Evolutionary conservation across 345 rosid species (phyloP).

Genomic region (Salix arbutifolia): DNA sequence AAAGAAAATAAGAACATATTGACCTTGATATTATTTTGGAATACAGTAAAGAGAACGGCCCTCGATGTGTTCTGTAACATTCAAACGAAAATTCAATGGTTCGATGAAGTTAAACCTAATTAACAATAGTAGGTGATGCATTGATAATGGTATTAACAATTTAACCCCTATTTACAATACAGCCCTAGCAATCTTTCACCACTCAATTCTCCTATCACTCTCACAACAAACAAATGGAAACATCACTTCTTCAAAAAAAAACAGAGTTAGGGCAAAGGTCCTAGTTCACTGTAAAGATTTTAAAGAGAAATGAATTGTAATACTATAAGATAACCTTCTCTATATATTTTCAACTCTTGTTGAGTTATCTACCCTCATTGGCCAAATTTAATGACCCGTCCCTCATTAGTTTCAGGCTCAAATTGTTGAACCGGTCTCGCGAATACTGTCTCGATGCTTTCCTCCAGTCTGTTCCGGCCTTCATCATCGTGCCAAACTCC

Average conservation of each 20-base stretch:
- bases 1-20: background rate
- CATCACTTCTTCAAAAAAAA: constrained; percentile 2
- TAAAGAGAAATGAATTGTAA: background rate
- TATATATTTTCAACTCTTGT: background rate
- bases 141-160: background rate
- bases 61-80: background rate
- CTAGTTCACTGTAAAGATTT: constrained; percentile 11
- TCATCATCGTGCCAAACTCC: constrained; percentile 33
- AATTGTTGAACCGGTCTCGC: constrained; percentile 24
- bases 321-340: background rate
- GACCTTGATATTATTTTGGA: background rate
- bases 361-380: constrained; percentile 28
- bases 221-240: constrained; percentile 13
- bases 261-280: constrained; percentile 8
- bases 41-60: background rate
- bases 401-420: constrained; percentile 28
- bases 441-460: constrained; percentile 36
- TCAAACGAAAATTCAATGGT: background rate
- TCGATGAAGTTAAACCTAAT: background rate
- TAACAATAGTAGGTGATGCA: background rate
- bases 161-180: background rate
- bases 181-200: constrained; percentile 1
- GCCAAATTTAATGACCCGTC: constrained; percentile 28
- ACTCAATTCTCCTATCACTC: constrained; percentile 4
- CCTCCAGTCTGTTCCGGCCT: constrained; percentile 37